Conservation (phyloP, 495 filamentous ascomycete genomes). For the Cladorrhinum samala region DNA sequence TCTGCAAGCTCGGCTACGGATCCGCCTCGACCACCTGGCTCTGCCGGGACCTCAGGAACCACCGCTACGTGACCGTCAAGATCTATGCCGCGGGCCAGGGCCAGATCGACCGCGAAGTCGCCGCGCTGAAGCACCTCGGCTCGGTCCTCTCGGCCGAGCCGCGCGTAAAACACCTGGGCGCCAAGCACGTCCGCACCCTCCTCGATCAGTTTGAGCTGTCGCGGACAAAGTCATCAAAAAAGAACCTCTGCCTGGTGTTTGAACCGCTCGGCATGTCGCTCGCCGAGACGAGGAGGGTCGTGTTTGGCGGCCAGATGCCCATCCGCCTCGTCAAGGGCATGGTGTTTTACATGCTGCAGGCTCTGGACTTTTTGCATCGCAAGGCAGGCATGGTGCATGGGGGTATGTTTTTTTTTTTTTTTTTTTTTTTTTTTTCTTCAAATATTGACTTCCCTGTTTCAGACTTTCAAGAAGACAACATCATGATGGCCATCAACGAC, state of each 20-base stretch:
- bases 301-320: background rate
- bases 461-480: conserved; percentile 10
- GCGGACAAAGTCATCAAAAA: background rate
- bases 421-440: too few species aligned
- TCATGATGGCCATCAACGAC: background rate
- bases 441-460: background rate
- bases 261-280: background rate
- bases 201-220: background rate
- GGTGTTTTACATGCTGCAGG: background rate
- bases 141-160: background rate
- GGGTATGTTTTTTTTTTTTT: background rate
- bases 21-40: conserved; percentile 42
- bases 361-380: conserved; percentile 3
- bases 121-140: background rate
- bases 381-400: background rate
- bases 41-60: conserved; percentile 29
- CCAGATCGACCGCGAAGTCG: background rate
- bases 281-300: background rate
- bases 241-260: background rate
- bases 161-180: background rate
- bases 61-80: conserved; percentile 1
- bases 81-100: background rate
- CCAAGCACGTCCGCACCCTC: background rate
- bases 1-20: conserved; percentile 44
- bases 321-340: background rate